phyloP scores from a whole-genome alignment of 2,329 filamentous ascomycete genomes.

The Penicillium frequentans region DNA sequence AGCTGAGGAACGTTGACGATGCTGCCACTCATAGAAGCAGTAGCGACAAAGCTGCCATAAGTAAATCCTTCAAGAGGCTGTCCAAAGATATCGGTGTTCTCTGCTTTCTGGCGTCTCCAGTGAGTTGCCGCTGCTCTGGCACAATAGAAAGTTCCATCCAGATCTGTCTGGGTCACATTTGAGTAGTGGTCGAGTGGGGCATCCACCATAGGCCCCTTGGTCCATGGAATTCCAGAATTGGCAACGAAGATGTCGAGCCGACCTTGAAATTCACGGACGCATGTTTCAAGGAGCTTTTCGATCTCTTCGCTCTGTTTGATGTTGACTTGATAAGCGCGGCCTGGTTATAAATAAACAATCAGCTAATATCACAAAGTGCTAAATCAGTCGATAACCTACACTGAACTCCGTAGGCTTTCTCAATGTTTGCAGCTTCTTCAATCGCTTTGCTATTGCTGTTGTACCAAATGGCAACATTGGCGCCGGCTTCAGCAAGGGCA shows the following conservation, averaged over 20 bases:
- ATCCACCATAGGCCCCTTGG: conserved; percentile 66
- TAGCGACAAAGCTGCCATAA: conserved; percentile 72
- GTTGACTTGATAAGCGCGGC: conserved; percentile 53
- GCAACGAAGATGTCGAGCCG: conserved; percentile 77
- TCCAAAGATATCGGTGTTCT: conserved; percentile 64
- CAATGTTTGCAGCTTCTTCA: conserved; percentile 62
- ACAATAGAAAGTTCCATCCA: conserved; percentile 77
- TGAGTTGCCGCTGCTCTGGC: conserved; percentile 68
- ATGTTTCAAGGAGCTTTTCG: conserved; percentile 42
- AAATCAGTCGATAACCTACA: conserved; percentile 28
- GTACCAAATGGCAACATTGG: conserved; percentile 72
- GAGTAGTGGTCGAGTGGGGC: conserved; percentile 64
- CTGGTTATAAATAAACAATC: conserved; percentile 33
- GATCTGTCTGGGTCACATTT: conserved; percentile 68
- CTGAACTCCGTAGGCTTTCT: conserved; percentile 66
- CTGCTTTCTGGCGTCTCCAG: conserved; percentile 69
- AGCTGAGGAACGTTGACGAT: conserved; percentile 76
- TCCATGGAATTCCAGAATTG: conserved; percentile 76
- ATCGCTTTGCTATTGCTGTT: conserved; percentile 67
- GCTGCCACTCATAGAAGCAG: conserved; percentile 75
- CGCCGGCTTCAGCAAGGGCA: conserved; percentile 67
- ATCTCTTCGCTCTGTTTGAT: conserved; percentile 45
- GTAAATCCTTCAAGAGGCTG: conserved; percentile 61
- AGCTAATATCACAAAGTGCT: background rate
- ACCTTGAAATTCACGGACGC: conserved; percentile 66